Evolutionary conservation across 495 filamentous ascomycete genomes (phyloP), one percentile per base, ranked within the genome.

Genomic region (Penicillium samsonianum): DNA sequence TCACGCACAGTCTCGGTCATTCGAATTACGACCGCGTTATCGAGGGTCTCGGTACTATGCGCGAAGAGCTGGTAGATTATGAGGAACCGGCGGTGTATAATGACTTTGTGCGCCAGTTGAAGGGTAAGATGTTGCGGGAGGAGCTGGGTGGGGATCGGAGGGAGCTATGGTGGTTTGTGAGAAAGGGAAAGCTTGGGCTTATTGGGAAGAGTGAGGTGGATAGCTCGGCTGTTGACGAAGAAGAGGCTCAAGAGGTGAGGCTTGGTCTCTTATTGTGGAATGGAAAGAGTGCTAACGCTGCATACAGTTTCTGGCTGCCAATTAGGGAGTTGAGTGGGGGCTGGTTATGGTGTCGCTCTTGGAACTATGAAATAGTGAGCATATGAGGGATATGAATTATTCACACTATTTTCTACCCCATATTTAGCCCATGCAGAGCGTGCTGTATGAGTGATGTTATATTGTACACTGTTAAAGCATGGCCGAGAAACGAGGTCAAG

Each of bases 61-160:
- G 92, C 30, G 85, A 91, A 33, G 89, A 91, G 66, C 75, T 95
- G 59, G 78, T 86, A 0, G 84, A 85, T 4, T 80, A 88, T 43
- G 95, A 97, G 65, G 83, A 88, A 71, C 89, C 91, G 2, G 79
- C 60, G 2, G 59, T 88, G 30, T 99, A 89, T 67, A 97, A 98
- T 73, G 81, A 84, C 4, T 84, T 92, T 54, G 28, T 97, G 41
- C 77, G 63, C 26, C 75, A 79, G 20, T 68, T 99, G 46, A 98
- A 96, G 75, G 73, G 76, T 54, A 86, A 86, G 45, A 62, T 98
- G 2, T 62, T 91, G 28, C 76, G 72, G 0, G 90, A 85, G 14
- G 82, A 91, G 64, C 69, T 97, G n/a, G 85, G 86, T 52, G 94
- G 91, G 1, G 87, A 96, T 66, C 81, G 92, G 33, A 80, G 78